Conservation (phyloP, 768 basidiomycete genomes). For the Rickenella mellea region DNA sequence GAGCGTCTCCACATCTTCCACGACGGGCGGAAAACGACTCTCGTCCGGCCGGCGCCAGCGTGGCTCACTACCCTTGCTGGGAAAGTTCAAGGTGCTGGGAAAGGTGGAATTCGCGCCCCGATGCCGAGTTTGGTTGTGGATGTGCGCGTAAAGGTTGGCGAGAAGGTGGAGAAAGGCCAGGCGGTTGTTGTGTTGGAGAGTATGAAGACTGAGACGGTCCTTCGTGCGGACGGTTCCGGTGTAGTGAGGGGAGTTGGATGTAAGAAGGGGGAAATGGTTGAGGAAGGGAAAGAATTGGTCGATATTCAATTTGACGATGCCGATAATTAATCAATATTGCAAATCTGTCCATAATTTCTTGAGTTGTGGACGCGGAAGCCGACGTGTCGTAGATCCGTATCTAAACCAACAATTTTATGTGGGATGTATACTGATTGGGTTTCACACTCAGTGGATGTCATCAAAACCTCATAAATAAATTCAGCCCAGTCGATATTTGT, state of each 20-base stretch:
- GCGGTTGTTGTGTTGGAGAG: conserved; percentile 81
- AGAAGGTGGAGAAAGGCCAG: conserved; percentile 73
- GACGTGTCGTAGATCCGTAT: no score
- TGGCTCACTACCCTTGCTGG: conserved; percentile 65
- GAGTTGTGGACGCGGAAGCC: no score
- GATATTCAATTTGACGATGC: conserved; percentile 57
- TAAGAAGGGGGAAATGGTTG: conserved; percentile 84
- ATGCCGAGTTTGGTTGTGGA: conserved; percentile 95
- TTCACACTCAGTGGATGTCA: no score
- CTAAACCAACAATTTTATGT: no score
- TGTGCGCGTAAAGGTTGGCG: conserved; percentile 68
- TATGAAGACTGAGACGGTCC: conserved; percentile 95
- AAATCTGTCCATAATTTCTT: no score
- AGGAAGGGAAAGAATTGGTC: conserved; percentile 74
- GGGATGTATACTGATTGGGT: no score
- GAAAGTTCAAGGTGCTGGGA: conserved; percentile 38
- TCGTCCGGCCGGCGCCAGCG: conserved; percentile 58
- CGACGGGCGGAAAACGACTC: conserved; percentile 50
- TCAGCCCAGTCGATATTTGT: no score
- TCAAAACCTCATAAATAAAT: no score
- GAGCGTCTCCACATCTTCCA: conserved; percentile 74
- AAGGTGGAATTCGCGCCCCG: conserved; percentile 64
- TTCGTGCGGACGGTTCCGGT: conserved; percentile 63
- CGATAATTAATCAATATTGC: no score
- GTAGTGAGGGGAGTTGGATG: conserved; percentile 66